These are phyloP conservation scores for Coniella lustricola DNA, from an alignment of 2,329 filamentous ascomycete genomes.

Conservation along the genomic window DNA sequence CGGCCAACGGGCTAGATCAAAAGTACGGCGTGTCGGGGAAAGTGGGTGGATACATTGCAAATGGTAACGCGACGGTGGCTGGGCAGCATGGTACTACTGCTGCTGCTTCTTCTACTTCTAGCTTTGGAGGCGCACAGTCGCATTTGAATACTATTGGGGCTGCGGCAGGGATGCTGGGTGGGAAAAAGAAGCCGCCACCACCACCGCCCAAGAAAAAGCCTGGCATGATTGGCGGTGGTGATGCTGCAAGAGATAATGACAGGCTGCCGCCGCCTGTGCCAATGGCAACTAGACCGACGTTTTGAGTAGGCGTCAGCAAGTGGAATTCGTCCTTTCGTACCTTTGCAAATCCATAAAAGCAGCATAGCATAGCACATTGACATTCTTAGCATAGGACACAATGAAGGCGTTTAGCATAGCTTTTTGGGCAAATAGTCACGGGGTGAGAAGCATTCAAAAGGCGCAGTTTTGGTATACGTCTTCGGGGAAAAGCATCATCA, in stretches of 20 bases:
- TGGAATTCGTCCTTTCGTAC: neutral
- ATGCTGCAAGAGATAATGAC: conserved; percentile 22
- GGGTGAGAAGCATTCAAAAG: too few relatives aligned
- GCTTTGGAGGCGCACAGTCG: neutral
- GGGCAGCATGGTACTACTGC: neutral
- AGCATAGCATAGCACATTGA: neutral
- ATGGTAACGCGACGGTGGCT: neutral
- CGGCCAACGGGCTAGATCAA: conserved; percentile 51
- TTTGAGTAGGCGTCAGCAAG: conserved; percentile 27
- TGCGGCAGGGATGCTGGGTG: conserved; percentile 26
- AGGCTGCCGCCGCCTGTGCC: conserved; percentile 44
- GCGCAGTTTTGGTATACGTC: too few relatives aligned
- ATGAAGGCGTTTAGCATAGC: too few relatives aligned
- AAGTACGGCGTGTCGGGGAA: conserved; percentile 50
- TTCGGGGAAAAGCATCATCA: too few relatives aligned
- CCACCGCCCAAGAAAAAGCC: conserved; percentile 48
- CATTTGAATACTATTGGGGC: conserved; percentile 11
- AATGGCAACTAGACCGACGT: conserved; percentile 42
- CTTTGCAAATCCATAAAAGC: neutral
- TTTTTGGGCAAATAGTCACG: too few relatives aligned
- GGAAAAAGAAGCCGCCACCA: conserved; percentile 48
- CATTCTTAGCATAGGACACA: too few relatives aligned
- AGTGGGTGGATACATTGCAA: conserved; percentile 23
- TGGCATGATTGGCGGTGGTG: conserved; percentile 14
- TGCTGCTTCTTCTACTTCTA: neutral